Conservation (phyloP, 2,329 filamentous ascomycete genomes). For the Zalaria obscura region DNA sequence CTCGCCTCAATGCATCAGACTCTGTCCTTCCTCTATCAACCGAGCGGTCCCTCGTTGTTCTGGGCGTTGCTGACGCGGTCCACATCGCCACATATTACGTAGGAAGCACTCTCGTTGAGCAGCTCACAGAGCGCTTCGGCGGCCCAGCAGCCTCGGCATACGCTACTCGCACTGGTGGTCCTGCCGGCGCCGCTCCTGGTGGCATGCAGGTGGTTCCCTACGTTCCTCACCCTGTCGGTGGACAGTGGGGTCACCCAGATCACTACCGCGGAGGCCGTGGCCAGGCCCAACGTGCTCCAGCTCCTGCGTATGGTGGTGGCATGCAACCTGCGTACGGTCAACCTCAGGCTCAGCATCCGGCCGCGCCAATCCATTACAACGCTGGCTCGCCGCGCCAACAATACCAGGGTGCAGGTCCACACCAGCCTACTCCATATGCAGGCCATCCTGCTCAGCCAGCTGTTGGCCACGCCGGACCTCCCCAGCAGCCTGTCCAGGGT, state of each 20-base stretch:
- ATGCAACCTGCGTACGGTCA: conserved; percentile 51
- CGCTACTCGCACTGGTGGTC: conserved; percentile 83
- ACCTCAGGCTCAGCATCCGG: conserved; percentile 30
- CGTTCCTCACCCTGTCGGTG: conserved; percentile 79
- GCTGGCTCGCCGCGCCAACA: conserved; percentile 50
- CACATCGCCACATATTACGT: conserved; percentile 99
- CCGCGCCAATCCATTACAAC: conserved; percentile 66
- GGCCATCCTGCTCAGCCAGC: conserved; percentile 47
- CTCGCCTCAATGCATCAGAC: conserved; percentile 90
- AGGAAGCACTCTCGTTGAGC: conserved; percentile 92
- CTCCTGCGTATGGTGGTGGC: conserved; percentile 39
- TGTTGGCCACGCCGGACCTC: conserved; percentile 47
- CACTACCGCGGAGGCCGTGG: conserved; percentile 60
- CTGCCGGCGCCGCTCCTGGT: conserved; percentile 83
- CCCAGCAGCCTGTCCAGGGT: conserved; percentile 60
- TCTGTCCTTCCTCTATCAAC: conserved; percentile 87
- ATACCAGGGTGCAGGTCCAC: conserved; percentile 68
- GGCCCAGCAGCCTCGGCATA: conserved; percentile 96
- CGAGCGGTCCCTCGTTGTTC: conserved; percentile 92
- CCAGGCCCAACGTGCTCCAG: conserved; percentile 60
- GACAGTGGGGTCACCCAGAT: conserved; percentile 83
- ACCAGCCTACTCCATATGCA: conserved; percentile 52
- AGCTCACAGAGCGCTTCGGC: conserved; percentile 91
- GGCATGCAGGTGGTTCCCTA: conserved; percentile 99
- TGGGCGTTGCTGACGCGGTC: conserved; percentile 94